These are phyloP conservation scores for Euphorbia schlechtendalii DNA, from an alignment of 441 rosid species.

Conservation along the genomic window DNA sequence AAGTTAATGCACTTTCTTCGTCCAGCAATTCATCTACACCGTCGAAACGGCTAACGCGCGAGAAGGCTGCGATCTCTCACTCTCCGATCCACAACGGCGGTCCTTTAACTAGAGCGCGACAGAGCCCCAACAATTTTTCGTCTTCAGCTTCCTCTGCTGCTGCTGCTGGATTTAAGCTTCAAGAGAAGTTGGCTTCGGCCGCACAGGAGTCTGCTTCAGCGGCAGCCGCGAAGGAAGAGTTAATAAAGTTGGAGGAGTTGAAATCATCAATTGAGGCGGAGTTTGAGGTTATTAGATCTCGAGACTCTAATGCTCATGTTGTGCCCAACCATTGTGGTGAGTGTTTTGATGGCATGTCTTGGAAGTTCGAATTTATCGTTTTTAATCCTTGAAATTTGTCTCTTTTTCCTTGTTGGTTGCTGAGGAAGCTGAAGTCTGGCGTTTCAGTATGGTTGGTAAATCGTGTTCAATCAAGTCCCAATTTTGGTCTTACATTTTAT, in stretches of 20 bases:
- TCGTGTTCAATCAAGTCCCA: too few relatives aligned
- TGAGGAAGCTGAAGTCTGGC: neutral
- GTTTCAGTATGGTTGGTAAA: neutral
- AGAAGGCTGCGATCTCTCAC: conserved; percentile 56
- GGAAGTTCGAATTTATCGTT: conserved; percentile 2
- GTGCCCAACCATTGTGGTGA: conserved; percentile 91
- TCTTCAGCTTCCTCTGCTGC: conserved; percentile 19
- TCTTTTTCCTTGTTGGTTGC: neutral
- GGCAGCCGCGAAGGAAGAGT: conserved; percentile 44
- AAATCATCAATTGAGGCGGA: conserved; percentile 73
- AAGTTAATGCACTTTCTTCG: conserved; percentile 41
- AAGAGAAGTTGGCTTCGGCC: conserved; percentile 26
- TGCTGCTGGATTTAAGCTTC: conserved; percentile 27
- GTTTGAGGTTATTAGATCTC: conserved; percentile 75
- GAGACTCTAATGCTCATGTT: conserved; percentile 57
- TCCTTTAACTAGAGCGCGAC: conserved; percentile 87
- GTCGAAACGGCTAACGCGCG: conserved; percentile 73
- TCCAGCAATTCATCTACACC: conserved; percentile 45
- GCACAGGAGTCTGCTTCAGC: conserved; percentile 24
- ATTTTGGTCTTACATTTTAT: too few relatives aligned
- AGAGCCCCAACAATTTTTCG: conserved; percentile 44
- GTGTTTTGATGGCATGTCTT: conserved; percentile 15
- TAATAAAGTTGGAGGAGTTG: conserved; percentile 64
- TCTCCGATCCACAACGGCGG: conserved; percentile 78
- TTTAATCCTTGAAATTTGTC: neutral